Evolutionary conservation across 352 stramenopile species (phyloP).

Genomic region (Pythium inflatum): DNA sequence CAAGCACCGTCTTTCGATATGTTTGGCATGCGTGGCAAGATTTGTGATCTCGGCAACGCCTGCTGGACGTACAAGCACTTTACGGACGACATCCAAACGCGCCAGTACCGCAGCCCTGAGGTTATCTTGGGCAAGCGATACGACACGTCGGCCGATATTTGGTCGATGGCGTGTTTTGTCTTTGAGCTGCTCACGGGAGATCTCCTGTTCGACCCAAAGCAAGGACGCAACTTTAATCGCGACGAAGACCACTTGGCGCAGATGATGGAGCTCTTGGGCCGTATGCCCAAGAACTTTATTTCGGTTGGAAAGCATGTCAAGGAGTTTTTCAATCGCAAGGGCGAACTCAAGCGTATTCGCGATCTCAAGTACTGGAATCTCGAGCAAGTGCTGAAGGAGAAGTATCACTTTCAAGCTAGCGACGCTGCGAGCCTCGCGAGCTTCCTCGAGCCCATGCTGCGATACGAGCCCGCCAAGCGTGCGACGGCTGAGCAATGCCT

Average conservation of each 20-base stretch:
- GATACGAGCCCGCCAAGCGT: constrained; percentile 83
- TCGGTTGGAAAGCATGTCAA: constrained; percentile 90
- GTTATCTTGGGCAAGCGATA: constrained; percentile 97
- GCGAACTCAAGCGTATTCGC: constrained; percentile 97
- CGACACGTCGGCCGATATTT: constrained; percentile 99
- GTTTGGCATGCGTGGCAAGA: constrained; percentile 72
- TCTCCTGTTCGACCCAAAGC: constrained; percentile 98
- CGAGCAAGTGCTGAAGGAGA: constrained; percentile 95
- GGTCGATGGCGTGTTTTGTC: constrained; percentile 98
- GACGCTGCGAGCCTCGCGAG: constrained; percentile 91
- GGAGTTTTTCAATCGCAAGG: constrained; percentile 98
- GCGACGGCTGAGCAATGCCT: constrained; percentile 94
- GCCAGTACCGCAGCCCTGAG: constrained; percentile 99
- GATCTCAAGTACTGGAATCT: constrained; percentile 98
- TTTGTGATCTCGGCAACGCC: constrained; percentile 99
- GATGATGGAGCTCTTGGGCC: constrained; percentile 98
- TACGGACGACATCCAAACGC: constrained; percentile 99
- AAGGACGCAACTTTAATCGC: constrained; percentile 79
- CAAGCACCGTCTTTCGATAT: constrained; percentile 57
- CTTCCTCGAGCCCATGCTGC: constrained; percentile 96
- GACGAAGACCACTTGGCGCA: constrained; percentile 98
- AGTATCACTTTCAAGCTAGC: constrained; percentile 92
- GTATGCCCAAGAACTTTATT: constrained; percentile 96
- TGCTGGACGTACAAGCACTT: constrained; percentile 99
- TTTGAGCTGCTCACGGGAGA: constrained; percentile 99